Base-by-base conservation (phyloP, 2,329 filamentous ascomycete species). In the Periconia sp. region DNA sequence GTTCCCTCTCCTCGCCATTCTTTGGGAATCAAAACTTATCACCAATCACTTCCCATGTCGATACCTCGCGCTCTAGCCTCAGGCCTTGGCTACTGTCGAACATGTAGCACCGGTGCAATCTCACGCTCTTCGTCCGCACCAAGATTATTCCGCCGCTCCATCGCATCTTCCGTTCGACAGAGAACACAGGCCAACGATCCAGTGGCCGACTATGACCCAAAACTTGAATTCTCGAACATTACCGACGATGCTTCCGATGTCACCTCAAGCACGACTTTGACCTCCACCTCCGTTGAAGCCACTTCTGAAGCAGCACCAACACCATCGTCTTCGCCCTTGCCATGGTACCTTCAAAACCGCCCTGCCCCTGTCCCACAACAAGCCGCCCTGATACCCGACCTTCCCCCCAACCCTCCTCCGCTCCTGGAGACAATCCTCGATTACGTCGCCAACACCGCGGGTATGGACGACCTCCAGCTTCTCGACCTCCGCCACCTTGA, bases 401-500 rank as follows among this genome's bases (percentile, higher is more conserved):
- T 89, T 1, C 92, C 92, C 0, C 76, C 81, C 1, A 81, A 87
- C 53, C 78, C 91, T 0, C 94, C 94, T 0, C 77, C 83, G 1
- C 80, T 97, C 15, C 79, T 97, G 6, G 75, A 83, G 23, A 82
- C 86, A 2, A 80, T 97, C 49, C 78, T 97, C 30, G 81, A 91
- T 57, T 91, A 92, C 68, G 81, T 91, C 1, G 92, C 90, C 7
- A 84, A 92, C 55, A 90, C 96, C 30, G 85, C 96, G 61, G 94
- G 94, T 35, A 79, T 99, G 41, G 91, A 97, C 69, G 84, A 92
- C 52, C 79, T 99, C 45, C 81, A 81, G 1, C 75, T 99, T 6
- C 80, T 96, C 45, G 94, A 99, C 68, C 80, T 99, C 31, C 90
- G 94, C 52, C 78, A 84, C 37, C 81, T 97, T 47, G 90, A 97